Evolutionary conservation across 345 rosid genomes (phyloP).

Genomic region (Salix brachista): DNA sequence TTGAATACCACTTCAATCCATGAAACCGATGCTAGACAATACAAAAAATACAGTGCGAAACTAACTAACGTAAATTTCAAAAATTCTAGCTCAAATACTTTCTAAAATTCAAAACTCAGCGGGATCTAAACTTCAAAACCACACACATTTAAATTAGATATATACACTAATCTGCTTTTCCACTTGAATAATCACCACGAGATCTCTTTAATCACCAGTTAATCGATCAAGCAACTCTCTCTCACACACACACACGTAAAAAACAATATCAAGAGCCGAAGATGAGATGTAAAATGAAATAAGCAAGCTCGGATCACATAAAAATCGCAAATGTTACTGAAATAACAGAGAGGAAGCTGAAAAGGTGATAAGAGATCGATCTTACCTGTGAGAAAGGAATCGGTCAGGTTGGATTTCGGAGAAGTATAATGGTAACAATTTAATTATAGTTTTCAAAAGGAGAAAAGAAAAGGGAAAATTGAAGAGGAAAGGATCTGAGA

Average conservation of each 20-base stretch:
- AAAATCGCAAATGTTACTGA: not conserved
- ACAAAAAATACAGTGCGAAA: not conserved
- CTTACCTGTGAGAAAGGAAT: conserved; percentile 16
- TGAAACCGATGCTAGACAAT: not conserved
- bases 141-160: not conserved
- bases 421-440: not conserved
- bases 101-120: not conserved
- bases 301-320: conserved; percentile 17
- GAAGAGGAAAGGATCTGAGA: conserved; percentile 38
- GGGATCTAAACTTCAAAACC: conserved; percentile 25
- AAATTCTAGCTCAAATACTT: not conserved
- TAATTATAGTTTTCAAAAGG: not conserved
- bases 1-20: not conserved
- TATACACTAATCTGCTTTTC: not conserved
- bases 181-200: not conserved
- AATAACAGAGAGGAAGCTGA: not conserved
- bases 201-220: conserved; percentile 15
- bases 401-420: not conserved
- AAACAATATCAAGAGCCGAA: not conserved
- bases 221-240: conserved; percentile 17
- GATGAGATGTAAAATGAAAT: conserved; percentile 5
- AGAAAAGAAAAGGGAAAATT: not conserved
- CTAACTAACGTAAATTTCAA: not conserved
- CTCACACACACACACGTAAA: not conserved
- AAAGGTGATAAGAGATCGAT: not conserved